Percentiles rank a stretch among this genome's conserved stretches.
Evolutionary conservation across 768 basidiomycete genomes (phyloP).

Genomic region (Agaricus blazei): DNA sequence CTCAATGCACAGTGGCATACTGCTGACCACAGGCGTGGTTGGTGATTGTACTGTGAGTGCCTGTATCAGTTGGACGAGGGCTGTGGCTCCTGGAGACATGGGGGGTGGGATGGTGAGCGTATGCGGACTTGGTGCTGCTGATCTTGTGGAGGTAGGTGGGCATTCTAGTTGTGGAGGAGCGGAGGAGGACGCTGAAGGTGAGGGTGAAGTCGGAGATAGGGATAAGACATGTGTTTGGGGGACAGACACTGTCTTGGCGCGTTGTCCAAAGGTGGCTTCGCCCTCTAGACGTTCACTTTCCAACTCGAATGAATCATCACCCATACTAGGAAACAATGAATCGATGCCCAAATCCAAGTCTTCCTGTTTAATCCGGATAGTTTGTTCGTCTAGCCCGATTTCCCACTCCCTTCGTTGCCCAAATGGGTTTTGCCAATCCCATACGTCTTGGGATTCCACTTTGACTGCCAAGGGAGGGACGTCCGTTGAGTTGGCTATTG

Average conservation of each 20-base stretch:
- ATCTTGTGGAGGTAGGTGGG: background rate
- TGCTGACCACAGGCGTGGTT: background rate
- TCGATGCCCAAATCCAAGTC: slow-evolving; percentile 33
- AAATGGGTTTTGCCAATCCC: slow-evolving; percentile 38
- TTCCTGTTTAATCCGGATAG: slow-evolving; percentile 41
- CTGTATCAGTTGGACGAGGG: slow-evolving; percentile 8
- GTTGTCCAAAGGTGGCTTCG: background rate
- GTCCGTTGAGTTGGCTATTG: background rate
- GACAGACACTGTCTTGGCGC: slow-evolving; percentile 1
- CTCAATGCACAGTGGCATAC: background rate
- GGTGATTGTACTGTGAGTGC: slow-evolving; percentile 8
- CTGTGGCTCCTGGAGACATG: slow-evolving; percentile 8
- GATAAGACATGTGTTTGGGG: slow-evolving; percentile 30
- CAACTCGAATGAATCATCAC: slow-evolving; percentile 3
- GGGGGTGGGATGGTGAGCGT: slow-evolving; percentile 17
- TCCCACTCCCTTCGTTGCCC: slow-evolving; percentile 13
- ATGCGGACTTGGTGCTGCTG: background rate
- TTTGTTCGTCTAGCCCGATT: slow-evolving; percentile 27
- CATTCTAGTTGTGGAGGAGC: slow-evolving; percentile 1
- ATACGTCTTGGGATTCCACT: slow-evolving; percentile 36
- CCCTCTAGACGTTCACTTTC: background rate
- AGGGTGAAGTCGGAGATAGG: slow-evolving; percentile 34
- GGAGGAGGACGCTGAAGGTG: slow-evolving; percentile 12
- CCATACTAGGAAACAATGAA: slow-evolving; percentile 23
- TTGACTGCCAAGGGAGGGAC: slow-evolving; percentile 28